Evolutionary conservation across 2,329 filamentous ascomycete genomes (phyloP), one percentile per base, ranked within the genome.

Genomic region (Diaporthe vexans): DNA sequence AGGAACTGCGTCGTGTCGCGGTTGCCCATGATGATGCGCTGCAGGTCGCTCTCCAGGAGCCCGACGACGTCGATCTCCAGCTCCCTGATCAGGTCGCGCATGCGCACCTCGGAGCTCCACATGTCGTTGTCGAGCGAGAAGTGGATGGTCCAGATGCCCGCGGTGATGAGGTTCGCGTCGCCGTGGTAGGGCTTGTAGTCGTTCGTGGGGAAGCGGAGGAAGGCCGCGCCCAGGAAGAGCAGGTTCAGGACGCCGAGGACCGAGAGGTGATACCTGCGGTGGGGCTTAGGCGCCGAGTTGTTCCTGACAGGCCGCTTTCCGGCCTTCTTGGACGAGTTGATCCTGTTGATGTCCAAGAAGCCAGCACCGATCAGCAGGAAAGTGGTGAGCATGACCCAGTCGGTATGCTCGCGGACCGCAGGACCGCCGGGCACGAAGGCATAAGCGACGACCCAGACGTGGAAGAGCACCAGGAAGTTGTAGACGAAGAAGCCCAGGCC

Each of bases 21-120:
- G 85, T 98, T 99, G 80, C 97, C 97, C 97, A 98, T 99, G 87
- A 99, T 99, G 85, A 99, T 98, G 78, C 96, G 94, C 85, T 99
- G 97, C 48, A 94, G 89, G 82, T 99, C 97, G 0, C 93, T 94
- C 84, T 99, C 97, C 0, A 99, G 89, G 26, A 99, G 90, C n/a
- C 97, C 97, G 61, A 99, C 90, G 7, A 99, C 94, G 81, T 99
- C 97, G n/a, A 99, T 86, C 84, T 99, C 97, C n/a, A 98, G 87
- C 80, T 98, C 97, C 80, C 94, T 92, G 84, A 98, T 93, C 19
- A 97, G 88, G 85, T 98, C 93, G 74, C 94, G 93, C 91, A 98
- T 97, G 76, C 97, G 95, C 79, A 94, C 91, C 84, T 99, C 97
- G 0, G 96, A 98, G 13, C 94, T 96, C 95, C 95, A 98, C 95